Conservation (phyloP, 2,329 filamentous ascomycete genomes). For the Fusarium sacchari region DNA sequence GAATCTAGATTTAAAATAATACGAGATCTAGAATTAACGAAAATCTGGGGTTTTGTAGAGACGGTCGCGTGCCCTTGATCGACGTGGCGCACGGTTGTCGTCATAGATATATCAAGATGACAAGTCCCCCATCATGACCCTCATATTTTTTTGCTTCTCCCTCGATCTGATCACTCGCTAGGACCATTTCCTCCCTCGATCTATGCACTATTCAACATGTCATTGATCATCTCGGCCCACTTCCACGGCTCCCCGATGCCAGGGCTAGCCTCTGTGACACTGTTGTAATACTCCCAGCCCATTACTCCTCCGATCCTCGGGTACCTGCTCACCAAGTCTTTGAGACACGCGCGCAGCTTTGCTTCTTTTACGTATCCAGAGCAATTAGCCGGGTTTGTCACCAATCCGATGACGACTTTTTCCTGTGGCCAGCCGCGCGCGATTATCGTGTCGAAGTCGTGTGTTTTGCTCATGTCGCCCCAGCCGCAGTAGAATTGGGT, state of each 20-base stretch:
- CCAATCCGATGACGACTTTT: conserved; percentile 79
- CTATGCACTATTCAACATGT: conserved; percentile 29
- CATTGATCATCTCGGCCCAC: conserved; percentile 67
- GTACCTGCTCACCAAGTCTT: conserved; percentile 58
- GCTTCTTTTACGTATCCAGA: conserved; percentile 56
- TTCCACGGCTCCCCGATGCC: conserved; percentile 68
- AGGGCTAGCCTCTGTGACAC: conserved; percentile 55
- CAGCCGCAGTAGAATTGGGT: conserved; percentile 91
- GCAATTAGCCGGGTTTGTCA: conserved; percentile 80
- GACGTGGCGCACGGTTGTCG: conserved; percentile 25
- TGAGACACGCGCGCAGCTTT: conserved; percentile 55
- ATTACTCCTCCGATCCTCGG: conserved; percentile 83
- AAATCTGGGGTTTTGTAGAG: conserved; percentile 20
- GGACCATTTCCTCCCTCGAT: conserved; percentile 5
- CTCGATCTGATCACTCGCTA: not conserved
- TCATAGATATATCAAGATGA: conserved; percentile 25
- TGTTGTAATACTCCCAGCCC: conserved; percentile 94
- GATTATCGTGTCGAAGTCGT: conserved; percentile 58
- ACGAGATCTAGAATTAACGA: not conserved
- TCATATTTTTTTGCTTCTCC: not conserved
- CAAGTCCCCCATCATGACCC: conserved; percentile 10
- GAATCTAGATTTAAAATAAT: not conserved
- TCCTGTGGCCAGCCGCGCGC: conserved; percentile 73
- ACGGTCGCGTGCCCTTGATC: conserved; percentile 10
- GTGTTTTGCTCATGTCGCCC: conserved; percentile 62